These are phyloP conservation scores for Borovskyia barvae DNA, from an alignment of 208 protist species.

Conservation along the genomic window DNA sequence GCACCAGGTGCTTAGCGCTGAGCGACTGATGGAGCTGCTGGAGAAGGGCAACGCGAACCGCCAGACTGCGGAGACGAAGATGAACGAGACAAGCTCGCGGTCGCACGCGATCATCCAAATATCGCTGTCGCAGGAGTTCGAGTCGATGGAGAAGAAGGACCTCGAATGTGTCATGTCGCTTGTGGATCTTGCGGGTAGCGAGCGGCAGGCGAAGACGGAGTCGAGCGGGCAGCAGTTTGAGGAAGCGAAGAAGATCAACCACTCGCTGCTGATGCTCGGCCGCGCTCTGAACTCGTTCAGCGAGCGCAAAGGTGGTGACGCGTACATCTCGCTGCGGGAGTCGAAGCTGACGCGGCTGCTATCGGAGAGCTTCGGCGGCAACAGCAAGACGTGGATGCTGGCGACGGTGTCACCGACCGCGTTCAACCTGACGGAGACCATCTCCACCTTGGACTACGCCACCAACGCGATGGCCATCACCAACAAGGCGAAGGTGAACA, in stretches of 20 bases:
- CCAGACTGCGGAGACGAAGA: slow-evolving; percentile 75
- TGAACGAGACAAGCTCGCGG: slow-evolving; percentile 88
- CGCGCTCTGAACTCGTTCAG: slow-evolving; percentile 84
- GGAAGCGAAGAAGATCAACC: slow-evolving; percentile 91
- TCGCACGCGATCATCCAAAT: slow-evolving; percentile 91
- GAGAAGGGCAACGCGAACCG: slow-evolving; percentile 64
- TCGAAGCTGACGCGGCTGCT: slow-evolving; percentile 89
- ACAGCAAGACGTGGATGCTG: slow-evolving; percentile 93
- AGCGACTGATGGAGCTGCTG: slow-evolving; percentile 69
- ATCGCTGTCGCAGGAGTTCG: slow-evolving; percentile 56
- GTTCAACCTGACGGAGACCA: slow-evolving; percentile 79
- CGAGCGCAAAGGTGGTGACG: slow-evolving; percentile 57
- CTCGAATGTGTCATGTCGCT: slow-evolving; percentile 67
- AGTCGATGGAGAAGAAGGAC: slow-evolving; percentile 45
- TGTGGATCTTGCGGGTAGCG: slow-evolving; percentile 81
- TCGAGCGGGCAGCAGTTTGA: slow-evolving; percentile 76
- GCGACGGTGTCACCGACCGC: slow-evolving; percentile 80
- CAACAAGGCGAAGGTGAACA: slow-evolving; percentile 75
- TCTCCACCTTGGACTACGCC: slow-evolving; percentile 83
- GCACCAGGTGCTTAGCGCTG: slow-evolving; percentile 66
- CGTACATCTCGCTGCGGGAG: slow-evolving; percentile 79
- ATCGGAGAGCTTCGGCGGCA: slow-evolving; percentile 90
- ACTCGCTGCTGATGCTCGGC: slow-evolving; percentile 83
- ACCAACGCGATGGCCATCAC: slow-evolving; percentile 80
- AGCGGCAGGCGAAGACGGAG: slow-evolving; percentile 84